Evolutionary conservation across 495 filamentous ascomycete species (phyloP).

Genomic region (Astrothelium subdiscretum): DNA sequence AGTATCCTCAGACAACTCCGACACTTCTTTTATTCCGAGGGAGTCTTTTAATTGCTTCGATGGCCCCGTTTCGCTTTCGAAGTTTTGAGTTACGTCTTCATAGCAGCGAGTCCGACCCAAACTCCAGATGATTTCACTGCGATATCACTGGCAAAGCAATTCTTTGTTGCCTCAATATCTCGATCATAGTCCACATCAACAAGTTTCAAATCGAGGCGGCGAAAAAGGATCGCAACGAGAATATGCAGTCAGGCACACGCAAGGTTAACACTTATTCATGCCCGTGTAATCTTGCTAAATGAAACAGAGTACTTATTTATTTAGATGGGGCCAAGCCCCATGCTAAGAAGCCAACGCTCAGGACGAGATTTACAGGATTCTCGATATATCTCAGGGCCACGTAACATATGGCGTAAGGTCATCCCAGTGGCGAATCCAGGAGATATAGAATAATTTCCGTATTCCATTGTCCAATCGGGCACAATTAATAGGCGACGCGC

Average conservation of each 20-base stretch:
- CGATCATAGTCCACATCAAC: neutral
- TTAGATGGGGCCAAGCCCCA: neutral
- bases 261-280: neutral
- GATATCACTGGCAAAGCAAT: neutral
- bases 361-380: neutral
- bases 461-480: neutral
- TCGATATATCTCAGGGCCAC: neutral
- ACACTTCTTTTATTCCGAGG: too few relatives aligned
- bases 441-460: neutral
- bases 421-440: neutral
- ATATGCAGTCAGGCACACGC: neutral
- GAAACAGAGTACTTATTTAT: neutral
- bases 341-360: neutral
- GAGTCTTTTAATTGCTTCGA: too few relatives aligned
- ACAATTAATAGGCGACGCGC: neutral
- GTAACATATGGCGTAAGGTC: neutral
- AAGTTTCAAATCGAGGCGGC: neutral
- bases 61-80: too few relatives aligned
- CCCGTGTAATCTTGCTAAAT: neutral
- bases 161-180: neutral
- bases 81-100: too few relatives aligned
- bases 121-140: too few relatives aligned
- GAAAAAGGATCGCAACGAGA: neutral
- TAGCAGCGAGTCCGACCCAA: too few relatives aligned
- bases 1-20: too few relatives aligned